Evolutionary conservation across 2,329 filamentous ascomycete genomes (phyloP), one percentile per base, ranked within the genome.

Genomic region (Aspergillus persii): DNA sequence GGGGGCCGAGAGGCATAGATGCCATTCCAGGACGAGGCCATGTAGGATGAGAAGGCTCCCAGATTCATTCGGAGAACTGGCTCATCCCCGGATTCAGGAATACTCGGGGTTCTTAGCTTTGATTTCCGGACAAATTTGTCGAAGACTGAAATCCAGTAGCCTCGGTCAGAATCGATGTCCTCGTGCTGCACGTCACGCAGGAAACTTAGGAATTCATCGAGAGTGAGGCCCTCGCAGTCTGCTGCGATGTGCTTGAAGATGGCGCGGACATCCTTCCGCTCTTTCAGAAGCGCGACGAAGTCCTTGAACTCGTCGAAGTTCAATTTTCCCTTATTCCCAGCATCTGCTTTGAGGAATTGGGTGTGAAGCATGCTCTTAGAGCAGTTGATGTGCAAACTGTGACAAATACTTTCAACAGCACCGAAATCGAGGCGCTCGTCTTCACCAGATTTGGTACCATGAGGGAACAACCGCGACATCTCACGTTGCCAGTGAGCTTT

Each of bases 311-410:
- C 89, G 27, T 79, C 73, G 69, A 92, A 96, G 71, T 90, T 88
- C 55, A 99, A 81, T 54, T 83, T 84, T 27, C 88, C 88, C 1
- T 82, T 84, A 53, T 80, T 78, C 27, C 83, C 82, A n/a, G 79
- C 78, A 69, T 94, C 90, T 5, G 90, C 91, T 60, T 86, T 83
- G 58, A 85, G 81, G 68, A 98, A 97, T 67, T 89, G 90, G 33
- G 83, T 81, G 57, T 85, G 86, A 4, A 98, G 80, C 50, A 90
- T 88, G 56, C 86, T 84, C 61, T 88, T 86, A 2, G 92, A 90
- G 69, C 91, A 92, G 74, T 97, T 93, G 68, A 99, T 96, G 73
- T 98, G 93, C 50, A 98, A 81, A 69, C 89, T 93, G 61, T 90
- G 89, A 77, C 95, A 98, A 12, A 98, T 83, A 60, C 88, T 87